A percentile compares a stretch with the other conserved stretches of the same genome.
These are phyloP conservation scores for Lachancea cidri DNA, from an alignment of 805 yeast genomes.

Conservation along the genomic window DNA sequence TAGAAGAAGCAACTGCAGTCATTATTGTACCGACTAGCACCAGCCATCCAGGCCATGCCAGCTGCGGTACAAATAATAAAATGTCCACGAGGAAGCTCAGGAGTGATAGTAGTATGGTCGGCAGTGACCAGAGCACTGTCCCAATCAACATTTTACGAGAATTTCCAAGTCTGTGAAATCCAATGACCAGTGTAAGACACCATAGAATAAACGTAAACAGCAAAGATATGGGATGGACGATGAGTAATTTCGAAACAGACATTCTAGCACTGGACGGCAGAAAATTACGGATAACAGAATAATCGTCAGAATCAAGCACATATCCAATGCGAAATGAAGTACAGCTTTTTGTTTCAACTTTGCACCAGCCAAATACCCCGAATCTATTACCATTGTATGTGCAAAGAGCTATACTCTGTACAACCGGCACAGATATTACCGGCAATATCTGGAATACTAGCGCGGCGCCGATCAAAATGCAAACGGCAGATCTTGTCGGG, in stretches of 20 bases:
- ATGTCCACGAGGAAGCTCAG: conserved; percentile 80
- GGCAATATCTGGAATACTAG: conserved; percentile 56
- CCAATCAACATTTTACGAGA: conserved; percentile 43
- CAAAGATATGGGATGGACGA: conserved; percentile 64
- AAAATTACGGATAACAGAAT: conserved; percentile 32
- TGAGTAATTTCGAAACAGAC: conserved; percentile 52
- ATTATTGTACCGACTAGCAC: conserved; percentile 63
- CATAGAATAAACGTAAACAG: conserved; percentile 48
- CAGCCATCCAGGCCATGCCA: conserved; percentile 85
- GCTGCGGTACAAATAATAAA: conserved; percentile 65
- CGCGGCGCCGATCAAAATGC: conserved; percentile 41
- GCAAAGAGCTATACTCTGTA: conserved; percentile 45
- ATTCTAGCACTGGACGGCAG: conserved; percentile 57
- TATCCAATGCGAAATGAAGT: conserved; percentile 21
- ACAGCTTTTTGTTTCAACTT: conserved; percentile 14
- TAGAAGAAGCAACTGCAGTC: conserved; percentile 56
- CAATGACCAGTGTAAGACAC: conserved; percentile 36
- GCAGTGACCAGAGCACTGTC: conserved; percentile 54
- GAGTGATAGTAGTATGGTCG: conserved; percentile 63
- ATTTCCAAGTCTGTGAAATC: conserved; percentile 33
- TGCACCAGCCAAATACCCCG: conserved; percentile 71
- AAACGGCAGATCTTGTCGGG: not conserved
- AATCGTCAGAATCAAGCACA: conserved; percentile 1
- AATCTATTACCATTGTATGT: conserved; percentile 45
- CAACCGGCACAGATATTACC: conserved; percentile 56